Conservation (phyloP, 495 filamentous ascomycete species). For the Podospora pseudopauciseta region DNA sequence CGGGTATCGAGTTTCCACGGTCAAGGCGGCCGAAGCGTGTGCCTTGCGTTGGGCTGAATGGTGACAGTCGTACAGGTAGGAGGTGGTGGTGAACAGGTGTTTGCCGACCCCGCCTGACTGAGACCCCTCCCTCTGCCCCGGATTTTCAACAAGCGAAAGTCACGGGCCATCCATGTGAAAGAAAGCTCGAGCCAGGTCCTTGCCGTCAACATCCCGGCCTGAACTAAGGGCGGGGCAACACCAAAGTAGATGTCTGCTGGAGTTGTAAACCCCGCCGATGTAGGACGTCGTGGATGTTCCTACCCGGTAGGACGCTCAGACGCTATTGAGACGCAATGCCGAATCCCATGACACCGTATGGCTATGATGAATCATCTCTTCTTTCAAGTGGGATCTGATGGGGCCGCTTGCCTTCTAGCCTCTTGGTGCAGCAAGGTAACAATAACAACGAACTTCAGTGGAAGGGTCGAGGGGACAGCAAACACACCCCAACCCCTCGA, state of each 20-base stretch:
- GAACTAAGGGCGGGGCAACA: not conserved
- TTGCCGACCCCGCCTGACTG: not conserved
- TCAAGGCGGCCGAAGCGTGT: not conserved
- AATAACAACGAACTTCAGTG: not conserved
- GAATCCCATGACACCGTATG: not conserved
- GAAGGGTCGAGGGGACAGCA: not conserved
- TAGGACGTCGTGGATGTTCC: constrained; percentile 1
- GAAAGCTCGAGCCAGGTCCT: not conserved
- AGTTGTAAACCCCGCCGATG: constrained; percentile 4
- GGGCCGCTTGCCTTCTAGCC: not conserved
- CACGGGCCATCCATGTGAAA: not conserved
- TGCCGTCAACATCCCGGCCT: not conserved
- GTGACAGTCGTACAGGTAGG: too few species aligned
- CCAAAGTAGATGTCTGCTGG: not conserved
- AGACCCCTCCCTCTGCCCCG: not conserved
- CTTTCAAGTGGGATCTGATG: not conserved
- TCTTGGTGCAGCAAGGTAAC: not conserved
- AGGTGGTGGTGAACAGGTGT: not conserved
- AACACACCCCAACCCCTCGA: not conserved
- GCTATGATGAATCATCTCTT: not conserved
- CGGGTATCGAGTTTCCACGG: constrained; percentile 3
- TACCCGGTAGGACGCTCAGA: not conserved
- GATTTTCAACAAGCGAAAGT: not conserved
- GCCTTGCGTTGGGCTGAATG: too few species aligned
- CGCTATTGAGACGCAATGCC: not conserved